Evolutionary conservation across 805 yeast genomes (phyloP).

Genomic region (Kockiozyma suomiensis): DNA sequence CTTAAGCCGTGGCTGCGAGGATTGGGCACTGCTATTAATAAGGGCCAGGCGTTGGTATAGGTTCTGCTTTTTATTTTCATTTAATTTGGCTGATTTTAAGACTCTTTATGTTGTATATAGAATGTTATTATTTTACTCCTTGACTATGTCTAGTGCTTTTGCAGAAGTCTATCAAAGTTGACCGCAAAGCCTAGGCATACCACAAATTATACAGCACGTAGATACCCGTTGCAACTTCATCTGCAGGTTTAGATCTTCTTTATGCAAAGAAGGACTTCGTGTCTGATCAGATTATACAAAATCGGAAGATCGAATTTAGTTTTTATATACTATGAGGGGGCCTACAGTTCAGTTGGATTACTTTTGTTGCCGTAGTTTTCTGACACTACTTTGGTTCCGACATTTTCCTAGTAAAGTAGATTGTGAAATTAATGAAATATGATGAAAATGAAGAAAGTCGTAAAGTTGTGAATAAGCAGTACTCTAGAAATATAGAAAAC

Average conservation of each 20-base stretch:
- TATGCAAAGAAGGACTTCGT: too few relatives aligned
- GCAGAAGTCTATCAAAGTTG: not conserved
- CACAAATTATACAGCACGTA: not conserved
- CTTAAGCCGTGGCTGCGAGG: slow-evolving; percentile 48
- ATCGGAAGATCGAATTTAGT: slow-evolving; percentile 21
- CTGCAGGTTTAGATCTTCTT: slow-evolving; percentile 6
- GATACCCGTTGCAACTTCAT: slow-evolving; percentile 27
- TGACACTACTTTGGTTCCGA: slow-evolving; percentile 19
- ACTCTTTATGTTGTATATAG: not conserved
- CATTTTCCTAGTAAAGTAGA: not conserved
- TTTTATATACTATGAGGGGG: not conserved
- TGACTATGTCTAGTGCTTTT: not conserved
- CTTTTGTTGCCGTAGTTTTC: not conserved
- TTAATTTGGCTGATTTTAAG: not conserved
- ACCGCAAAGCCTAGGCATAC: too few relatives aligned
- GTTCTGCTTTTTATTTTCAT: not conserved
- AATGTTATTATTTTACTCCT: not conserved
- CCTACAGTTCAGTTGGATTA: slow-evolving; percentile 26
- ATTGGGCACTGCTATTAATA: slow-evolving; percentile 66
- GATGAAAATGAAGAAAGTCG: too few relatives aligned
- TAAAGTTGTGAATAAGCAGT: too few relatives aligned
- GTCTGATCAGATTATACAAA: slow-evolving; percentile 30
- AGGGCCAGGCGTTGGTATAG: slow-evolving; percentile 46
- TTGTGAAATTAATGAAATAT: too few relatives aligned
- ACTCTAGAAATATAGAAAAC: not conserved